Conservation (phyloP, 2,329 filamentous ascomycete genomes). For the Alternaria triticimaculans region DNA sequence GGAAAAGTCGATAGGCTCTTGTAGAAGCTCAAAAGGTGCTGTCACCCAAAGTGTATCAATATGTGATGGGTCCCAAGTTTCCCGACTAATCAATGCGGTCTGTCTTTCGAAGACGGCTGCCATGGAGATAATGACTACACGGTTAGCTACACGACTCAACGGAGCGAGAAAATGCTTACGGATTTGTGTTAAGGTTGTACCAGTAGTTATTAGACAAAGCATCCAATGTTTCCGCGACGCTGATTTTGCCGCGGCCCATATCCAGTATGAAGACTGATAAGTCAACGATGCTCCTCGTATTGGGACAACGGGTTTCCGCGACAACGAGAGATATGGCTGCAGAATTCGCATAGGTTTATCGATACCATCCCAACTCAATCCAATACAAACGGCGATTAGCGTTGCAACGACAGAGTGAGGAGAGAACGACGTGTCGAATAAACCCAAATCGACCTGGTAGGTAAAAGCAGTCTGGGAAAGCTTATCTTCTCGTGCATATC, state of each 20-base stretch:
- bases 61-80: background rate
- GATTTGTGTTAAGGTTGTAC: background rate
- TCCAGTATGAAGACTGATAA: background rate
- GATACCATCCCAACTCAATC: background rate
- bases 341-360: background rate
- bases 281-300: background rate
- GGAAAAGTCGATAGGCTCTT: background rate
- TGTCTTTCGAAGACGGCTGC: background rate
- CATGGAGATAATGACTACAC: background rate
- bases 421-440: background rate
- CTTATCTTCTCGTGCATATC: background rate
- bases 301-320: background rate
- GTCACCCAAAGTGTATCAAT: background rate
- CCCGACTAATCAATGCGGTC: background rate
- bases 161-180: background rate
- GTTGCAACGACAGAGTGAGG: background rate
- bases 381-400: background rate
- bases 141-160: background rate
- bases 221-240: background rate
- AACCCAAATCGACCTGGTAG: background rate
- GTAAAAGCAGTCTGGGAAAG: background rate
- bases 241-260: background rate
- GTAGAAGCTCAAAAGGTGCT: background rate
- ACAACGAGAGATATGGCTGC: background rate
- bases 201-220: background rate